These are phyloP conservation scores for Chlorencoelia australis DNA, from an alignment of 2,329 filamentous ascomycete genomes.

Conservation along the genomic window DNA sequence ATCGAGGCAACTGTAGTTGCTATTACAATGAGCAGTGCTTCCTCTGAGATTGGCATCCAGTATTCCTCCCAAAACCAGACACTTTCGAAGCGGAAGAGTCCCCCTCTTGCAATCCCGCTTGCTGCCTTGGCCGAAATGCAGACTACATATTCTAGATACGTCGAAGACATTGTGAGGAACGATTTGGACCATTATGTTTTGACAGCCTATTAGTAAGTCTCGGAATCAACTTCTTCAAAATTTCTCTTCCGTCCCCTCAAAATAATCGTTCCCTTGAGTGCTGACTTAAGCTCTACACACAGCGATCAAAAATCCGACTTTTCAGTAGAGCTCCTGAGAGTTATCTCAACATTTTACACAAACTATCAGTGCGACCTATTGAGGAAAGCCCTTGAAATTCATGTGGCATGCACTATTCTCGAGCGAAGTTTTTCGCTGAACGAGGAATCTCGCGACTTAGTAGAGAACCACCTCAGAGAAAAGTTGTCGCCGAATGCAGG, in stretches of 20 bases:
- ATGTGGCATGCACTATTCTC: slow-evolving; percentile 22
- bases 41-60: slow-evolving; percentile 17
- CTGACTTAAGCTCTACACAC: too few species aligned
- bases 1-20: slow-evolving; percentile 21
- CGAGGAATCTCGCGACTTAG: slow-evolving; percentile 15
- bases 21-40: slow-evolving; percentile 15
- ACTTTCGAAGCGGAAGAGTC: slow-evolving; percentile 18
- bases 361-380: slow-evolving; percentile 22
- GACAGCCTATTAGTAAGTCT: slow-evolving; percentile 19
- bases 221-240: not conserved
- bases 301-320: too few species aligned
- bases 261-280: not conserved
- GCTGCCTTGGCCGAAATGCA: slow-evolving; percentile 22
- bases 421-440: slow-evolving; percentile 24
- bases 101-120: slow-evolving; percentile 23
- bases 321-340: too few species aligned
- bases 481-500: slow-evolving; percentile 18
- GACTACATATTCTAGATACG: slow-evolving; percentile 18
- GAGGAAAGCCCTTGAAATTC: slow-evolving; percentile 23
- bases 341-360: too few species aligned
- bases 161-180: slow-evolving; percentile 20
- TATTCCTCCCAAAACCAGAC: slow-evolving; percentile 14
- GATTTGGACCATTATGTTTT: slow-evolving; percentile 17
- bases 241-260: not conserved
- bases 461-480: slow-evolving; percentile 17